phyloP scores from a whole-genome alignment of 1,139 yeast species.

The Scheffersomyces segobiensis region DNA sequence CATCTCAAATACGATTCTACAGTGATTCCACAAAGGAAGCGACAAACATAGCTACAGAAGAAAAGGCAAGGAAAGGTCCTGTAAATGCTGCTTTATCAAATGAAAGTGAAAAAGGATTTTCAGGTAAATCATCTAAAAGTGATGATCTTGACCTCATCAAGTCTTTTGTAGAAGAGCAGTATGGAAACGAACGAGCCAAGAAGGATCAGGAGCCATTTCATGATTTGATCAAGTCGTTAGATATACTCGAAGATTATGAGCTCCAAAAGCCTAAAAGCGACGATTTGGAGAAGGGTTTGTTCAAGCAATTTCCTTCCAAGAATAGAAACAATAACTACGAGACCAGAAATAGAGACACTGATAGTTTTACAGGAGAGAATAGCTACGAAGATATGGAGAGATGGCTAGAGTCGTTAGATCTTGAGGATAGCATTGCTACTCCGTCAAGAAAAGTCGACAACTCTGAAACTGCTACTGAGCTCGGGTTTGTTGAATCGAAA shows the following conservation, averaged over 20 bases:
- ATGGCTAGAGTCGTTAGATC: not conserved
- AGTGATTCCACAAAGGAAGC: not conserved
- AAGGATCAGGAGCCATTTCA: not conserved
- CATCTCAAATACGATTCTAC: not conserved
- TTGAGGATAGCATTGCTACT: not conserved
- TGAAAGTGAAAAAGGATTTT: not conserved
- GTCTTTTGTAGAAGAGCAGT: not conserved
- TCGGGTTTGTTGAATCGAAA: not conserved
- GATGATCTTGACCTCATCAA: not conserved
- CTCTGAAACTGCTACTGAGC: not conserved
- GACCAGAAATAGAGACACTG: not conserved
- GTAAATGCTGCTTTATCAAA: not conserved
- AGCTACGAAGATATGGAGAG: not conserved
- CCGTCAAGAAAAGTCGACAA: not conserved
- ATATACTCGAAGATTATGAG: not conserved
- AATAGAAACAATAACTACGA: not conserved
- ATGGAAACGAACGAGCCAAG: not conserved
- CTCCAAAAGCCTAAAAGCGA: not conserved
- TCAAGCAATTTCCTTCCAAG: not conserved
- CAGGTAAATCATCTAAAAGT: not conserved
- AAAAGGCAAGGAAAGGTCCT: not conserved
- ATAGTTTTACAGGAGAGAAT: not conserved
- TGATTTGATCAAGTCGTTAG: constrained; percentile 2
- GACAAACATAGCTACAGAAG: not conserved
- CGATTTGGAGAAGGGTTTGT: not conserved